Percentiles rank a stretch among this genome's conserved stretches.
Evolutionary conservation across 192 early-diverging fungal genomes (phyloP).

Genomic region (Podila epigama): DNA sequence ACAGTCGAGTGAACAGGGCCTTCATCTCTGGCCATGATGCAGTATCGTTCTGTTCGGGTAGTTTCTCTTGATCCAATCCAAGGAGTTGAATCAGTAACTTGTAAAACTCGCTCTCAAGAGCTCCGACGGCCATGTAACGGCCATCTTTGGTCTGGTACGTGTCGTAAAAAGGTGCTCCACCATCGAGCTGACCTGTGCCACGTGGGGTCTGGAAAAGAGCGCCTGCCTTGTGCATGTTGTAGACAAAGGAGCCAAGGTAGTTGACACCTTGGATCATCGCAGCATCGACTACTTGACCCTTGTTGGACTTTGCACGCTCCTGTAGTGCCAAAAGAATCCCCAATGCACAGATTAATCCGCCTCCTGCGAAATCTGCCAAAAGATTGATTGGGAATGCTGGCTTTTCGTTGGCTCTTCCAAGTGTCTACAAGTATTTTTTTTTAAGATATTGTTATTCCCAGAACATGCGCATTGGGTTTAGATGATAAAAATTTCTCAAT

Average conservation of each 20-base stretch:
- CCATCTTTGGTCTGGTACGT: slow-evolving; percentile 73
- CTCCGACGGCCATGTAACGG: slow-evolving; percentile 70
- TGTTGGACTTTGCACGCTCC: slow-evolving; percentile 62
- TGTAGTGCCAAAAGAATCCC: slow-evolving; percentile 70
- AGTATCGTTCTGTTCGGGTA: slow-evolving; percentile 60
- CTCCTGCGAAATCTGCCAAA: slow-evolving; percentile 73
- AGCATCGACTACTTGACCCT: slow-evolving; percentile 71
- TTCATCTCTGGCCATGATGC: slow-evolving; percentile 65
- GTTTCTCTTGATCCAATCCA: slow-evolving; percentile 26
- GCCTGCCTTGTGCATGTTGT: slow-evolving; percentile 64
- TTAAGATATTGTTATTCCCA: no score
- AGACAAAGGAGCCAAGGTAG: slow-evolving; percentile 67
- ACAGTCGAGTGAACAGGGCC: slow-evolving; percentile 51
- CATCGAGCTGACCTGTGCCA: slow-evolving; percentile 68
- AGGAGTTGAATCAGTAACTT: slow-evolving; percentile 55
- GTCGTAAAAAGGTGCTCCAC: slow-evolving; percentile 73
- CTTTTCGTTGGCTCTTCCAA: slow-evolving; percentile 52
- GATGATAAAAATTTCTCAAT: no score
- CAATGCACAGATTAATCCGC: slow-evolving; percentile 68
- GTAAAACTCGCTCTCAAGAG: slow-evolving; percentile 74
- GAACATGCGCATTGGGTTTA: no score
- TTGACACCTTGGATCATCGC: slow-evolving; percentile 62
- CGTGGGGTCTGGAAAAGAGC: slow-evolving; percentile 58
- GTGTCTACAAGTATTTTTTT: slow-evolving; percentile 44
- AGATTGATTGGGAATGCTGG: slow-evolving; percentile 57